phyloP scores from a whole-genome alignment of 2,329 filamentous ascomycete genomes.

The Cercospora beticola region DNA sequence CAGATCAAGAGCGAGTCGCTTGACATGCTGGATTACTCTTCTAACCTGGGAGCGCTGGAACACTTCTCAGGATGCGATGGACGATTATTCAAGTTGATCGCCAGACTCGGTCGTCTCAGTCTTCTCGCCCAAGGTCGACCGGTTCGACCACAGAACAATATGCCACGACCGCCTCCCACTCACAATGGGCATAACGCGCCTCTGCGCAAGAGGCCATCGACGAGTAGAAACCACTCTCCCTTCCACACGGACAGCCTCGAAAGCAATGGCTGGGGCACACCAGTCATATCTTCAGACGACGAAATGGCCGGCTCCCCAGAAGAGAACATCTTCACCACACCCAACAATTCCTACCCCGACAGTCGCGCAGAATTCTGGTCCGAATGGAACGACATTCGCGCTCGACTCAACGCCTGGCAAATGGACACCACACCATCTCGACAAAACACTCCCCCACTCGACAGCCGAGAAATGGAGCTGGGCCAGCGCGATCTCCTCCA shows the following conservation, averaged over 20 bases:
- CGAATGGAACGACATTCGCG: conserved; percentile 80
- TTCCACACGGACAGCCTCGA: conserved; percentile 61
- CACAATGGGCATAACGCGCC: background rate
- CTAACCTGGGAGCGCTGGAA: conserved; percentile 72
- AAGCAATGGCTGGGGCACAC: conserved; percentile 63
- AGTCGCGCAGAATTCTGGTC: conserved; percentile 67
- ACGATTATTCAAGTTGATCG: conserved; percentile 80
- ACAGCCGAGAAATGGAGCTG: conserved; percentile 28
- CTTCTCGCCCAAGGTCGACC: conserved; percentile 70
- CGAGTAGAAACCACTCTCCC: conserved; percentile 17
- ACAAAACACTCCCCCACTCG: conserved; percentile 14
- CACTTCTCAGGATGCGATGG: conserved; percentile 87
- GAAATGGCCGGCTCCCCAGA: conserved; percentile 42
- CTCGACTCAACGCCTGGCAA: conserved; percentile 76
- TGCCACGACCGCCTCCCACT: conserved; percentile 10
- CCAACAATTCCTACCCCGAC: conserved; percentile 43
- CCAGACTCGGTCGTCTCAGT: conserved; percentile 79
- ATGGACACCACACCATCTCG: conserved; percentile 54
- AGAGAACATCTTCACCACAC: conserved; percentile 26
- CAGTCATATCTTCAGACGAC: conserved; percentile 30
- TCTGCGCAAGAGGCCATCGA: conserved; percentile 9
- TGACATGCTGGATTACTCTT: conserved; percentile 63
- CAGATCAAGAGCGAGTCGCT: conserved; percentile 67
- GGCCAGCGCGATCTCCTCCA: conserved; percentile 71
- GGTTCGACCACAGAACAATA: conserved; percentile 32